Evolutionary conservation across 1,284 basidiomycete genomes (phyloP).

Genomic region (Cutaneotrichosporon cutaneum): DNA sequence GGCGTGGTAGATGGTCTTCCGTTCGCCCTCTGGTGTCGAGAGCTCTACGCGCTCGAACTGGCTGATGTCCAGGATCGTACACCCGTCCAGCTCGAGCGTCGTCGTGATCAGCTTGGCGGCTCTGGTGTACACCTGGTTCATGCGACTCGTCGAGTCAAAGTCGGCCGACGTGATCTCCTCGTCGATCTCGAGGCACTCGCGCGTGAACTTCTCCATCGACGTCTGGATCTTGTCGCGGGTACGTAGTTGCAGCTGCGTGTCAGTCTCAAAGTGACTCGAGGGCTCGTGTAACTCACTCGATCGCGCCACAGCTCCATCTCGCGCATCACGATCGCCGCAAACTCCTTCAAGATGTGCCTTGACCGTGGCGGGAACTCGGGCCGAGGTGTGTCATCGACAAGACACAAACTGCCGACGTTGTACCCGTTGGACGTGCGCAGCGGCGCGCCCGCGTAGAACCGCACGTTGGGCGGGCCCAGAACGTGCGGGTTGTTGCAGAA

Average conservation of each 20-base stretch:
- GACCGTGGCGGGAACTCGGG: constrained; percentile 84
- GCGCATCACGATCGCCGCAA: constrained; percentile 87
- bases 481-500: constrained; percentile 75
- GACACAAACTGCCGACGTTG: constrained; percentile 83
- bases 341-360: constrained; percentile 89
- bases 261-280: too few species aligned
- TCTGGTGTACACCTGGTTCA: constrained; percentile 82
- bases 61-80: constrained; percentile 85
- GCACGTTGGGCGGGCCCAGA: constrained; percentile 63
- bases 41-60: constrained; percentile 81
- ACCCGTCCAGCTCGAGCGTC: constrained; percentile 87
- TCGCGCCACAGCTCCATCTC: constrained; percentile 95
- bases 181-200: constrained; percentile 91
- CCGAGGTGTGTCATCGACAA: constrained; percentile 81
- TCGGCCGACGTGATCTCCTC: constrained; percentile 43
- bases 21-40: constrained; percentile 13
- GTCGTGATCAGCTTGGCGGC: constrained; percentile 83
- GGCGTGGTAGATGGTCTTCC: constrained; percentile 56
- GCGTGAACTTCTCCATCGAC: constrained; percentile 94
- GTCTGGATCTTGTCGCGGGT: constrained; percentile 88
- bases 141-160: constrained; percentile 54
- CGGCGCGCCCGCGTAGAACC: constrained; percentile 91
- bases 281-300: constrained; percentile 61
- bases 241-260: constrained; percentile 74
- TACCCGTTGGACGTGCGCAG: constrained; percentile 82